These are phyloP conservation scores for Pichia sp. DNA, from an alignment of 1,139 yeast genomes.

Conservation along the genomic window DNA sequence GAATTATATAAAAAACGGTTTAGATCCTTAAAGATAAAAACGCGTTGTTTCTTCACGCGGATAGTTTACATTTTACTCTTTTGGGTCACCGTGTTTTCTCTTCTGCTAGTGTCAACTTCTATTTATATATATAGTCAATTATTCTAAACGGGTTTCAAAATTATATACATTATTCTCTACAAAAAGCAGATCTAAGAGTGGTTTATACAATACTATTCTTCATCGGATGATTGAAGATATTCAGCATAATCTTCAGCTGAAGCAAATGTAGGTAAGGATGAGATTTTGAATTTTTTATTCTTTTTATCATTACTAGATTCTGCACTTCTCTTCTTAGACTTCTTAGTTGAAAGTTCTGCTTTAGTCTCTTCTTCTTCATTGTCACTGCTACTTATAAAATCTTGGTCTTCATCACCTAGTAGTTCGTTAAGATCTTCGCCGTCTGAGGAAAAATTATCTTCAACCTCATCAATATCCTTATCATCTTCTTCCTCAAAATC, in stretches of 20 bases:
- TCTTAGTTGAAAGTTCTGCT: slow-evolving; percentile 16
- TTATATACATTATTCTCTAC: too few relatives aligned
- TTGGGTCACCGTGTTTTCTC: too few relatives aligned
- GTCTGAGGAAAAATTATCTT: slow-evolving; percentile 30
- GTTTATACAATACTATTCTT: slow-evolving; percentile 30
- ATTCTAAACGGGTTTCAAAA: too few relatives aligned
- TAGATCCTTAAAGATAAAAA: too few relatives aligned
- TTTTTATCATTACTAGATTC: slow-evolving; percentile 28
- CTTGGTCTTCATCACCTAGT: slow-evolving; percentile 33
- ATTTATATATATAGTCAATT: too few relatives aligned
- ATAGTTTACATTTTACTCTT: too few relatives aligned
- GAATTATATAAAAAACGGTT: too few relatives aligned
- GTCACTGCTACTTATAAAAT: slow-evolving; percentile 22
- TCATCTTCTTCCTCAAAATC: slow-evolving; percentile 14
- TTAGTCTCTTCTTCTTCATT: slow-evolving; percentile 22
- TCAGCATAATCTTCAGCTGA: slow-evolving; percentile 85
- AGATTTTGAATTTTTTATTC: slow-evolving; percentile 54
- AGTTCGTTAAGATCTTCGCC: slow-evolving; percentile 29
- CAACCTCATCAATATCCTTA: slow-evolving; percentile 5
- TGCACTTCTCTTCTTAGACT: slow-evolving; percentile 22
- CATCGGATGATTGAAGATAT: slow-evolving; percentile 58
- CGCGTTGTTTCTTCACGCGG: too few relatives aligned
- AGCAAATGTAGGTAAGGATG: slow-evolving; percentile 78
- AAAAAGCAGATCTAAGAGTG: too few relatives aligned
- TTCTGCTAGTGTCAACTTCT: too few relatives aligned